phyloP scores from a whole-genome alignment of 306 rosid genomes.

The Lathyrus aphaca region DNA sequence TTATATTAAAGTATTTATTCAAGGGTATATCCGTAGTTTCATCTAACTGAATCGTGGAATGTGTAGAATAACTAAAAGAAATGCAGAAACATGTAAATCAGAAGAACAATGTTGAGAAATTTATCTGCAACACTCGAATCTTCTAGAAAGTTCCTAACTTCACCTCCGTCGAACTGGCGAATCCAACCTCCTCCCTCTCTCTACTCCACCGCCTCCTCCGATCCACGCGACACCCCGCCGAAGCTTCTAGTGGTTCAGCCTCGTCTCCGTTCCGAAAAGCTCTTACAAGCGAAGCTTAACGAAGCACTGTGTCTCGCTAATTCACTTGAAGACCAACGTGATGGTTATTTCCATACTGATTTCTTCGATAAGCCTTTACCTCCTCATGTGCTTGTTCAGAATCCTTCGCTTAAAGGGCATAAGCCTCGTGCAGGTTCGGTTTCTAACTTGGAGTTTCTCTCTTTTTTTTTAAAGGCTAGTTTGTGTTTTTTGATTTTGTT shows the following conservation, averaged over 20 bases:
- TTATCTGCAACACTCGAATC: slow-evolving; percentile 35
- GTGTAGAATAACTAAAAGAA: slow-evolving; percentile 4
- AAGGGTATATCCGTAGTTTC: not conserved
- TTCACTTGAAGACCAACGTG: slow-evolving; percentile 86
- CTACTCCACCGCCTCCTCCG: slow-evolving; percentile 33
- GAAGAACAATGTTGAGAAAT: slow-evolving; percentile 50
- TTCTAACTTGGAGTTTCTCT: not conserved
- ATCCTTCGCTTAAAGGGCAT: slow-evolving; percentile 68
- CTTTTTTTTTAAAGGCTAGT: not conserved
- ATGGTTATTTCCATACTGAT: slow-evolving; percentile 61
- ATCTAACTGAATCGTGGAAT: not conserved
- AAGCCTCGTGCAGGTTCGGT: slow-evolving; percentile 65
- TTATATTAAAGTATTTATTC: too few species aligned
- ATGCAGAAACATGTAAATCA: not conserved
- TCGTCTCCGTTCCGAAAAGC: slow-evolving; percentile 66
- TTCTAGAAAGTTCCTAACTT: slow-evolving; percentile 39
- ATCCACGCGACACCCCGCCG: slow-evolving; percentile 47
- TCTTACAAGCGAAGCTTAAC: slow-evolving; percentile 78
- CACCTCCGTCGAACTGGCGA: slow-evolving; percentile 22
- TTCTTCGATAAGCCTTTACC: slow-evolving; percentile 73
- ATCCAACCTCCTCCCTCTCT: slow-evolving; percentile 11
- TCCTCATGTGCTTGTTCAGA: slow-evolving; percentile 74
- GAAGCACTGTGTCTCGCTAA: slow-evolving; percentile 93
- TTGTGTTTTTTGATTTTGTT: not conserved
- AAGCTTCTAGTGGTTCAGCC: slow-evolving; percentile 90